A percentile compares a stretch with the other conserved stretches of the same genome.
phyloP scores from a whole-genome alignment of 257 asterid species.

The Jaltomata sinuosa region DNA sequence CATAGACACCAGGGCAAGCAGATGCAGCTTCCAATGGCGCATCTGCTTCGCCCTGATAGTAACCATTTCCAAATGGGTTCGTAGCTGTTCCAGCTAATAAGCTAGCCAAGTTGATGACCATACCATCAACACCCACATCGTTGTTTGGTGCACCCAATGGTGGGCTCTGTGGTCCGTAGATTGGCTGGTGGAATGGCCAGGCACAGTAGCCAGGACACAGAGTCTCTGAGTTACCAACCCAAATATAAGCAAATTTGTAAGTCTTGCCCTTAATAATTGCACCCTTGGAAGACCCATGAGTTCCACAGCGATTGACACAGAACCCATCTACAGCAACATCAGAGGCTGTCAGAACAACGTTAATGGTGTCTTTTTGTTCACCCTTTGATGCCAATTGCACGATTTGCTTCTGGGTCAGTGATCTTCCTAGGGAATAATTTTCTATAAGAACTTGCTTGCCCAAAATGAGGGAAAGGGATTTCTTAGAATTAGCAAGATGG shows the following conservation, averaged over 20 bases:
- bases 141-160: conserved; percentile 44
- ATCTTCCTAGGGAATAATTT: conserved; percentile 33
- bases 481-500: conserved; percentile 16
- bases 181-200: conserved; percentile 63
- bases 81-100: conserved; percentile 52
- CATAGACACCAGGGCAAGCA: conserved; percentile 52
- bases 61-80: conserved; percentile 51
- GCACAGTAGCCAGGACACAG: conserved; percentile 56
- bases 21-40: conserved; percentile 57
- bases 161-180: conserved; percentile 46
- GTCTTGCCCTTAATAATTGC: conserved; percentile 14
- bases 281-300: conserved; percentile 29
- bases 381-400: conserved; percentile 30
- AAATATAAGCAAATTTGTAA: conserved; percentile 42
- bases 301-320: conserved; percentile 47
- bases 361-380: conserved; percentile 33
- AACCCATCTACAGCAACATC: conserved; percentile 47
- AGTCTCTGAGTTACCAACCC: conserved; percentile 55
- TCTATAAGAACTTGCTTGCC: conserved; percentile 28
- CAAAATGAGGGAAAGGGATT: conserved; percentile 11
- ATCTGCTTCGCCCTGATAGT: conserved; percentile 36
- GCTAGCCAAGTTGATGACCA: conserved; percentile 33
- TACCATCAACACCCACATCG: conserved; percentile 44
- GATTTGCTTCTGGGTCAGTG: conserved; percentile 23
- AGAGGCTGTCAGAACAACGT: conserved; percentile 39